Evolutionary conservation across 768 basidiomycete genomes (phyloP).

Genomic region (Lenzites betulinus): DNA sequence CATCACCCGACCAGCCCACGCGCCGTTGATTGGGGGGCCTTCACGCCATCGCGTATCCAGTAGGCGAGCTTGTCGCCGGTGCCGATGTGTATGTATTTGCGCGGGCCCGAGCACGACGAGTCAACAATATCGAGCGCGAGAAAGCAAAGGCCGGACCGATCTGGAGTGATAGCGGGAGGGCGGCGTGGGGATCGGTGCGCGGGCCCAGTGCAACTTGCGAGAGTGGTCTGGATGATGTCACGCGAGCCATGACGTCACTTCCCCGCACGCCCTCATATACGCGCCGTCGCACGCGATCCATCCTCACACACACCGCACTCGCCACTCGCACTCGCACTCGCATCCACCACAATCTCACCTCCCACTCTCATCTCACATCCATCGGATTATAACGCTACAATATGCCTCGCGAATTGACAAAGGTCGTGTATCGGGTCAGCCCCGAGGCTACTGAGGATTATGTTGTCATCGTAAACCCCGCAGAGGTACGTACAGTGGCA

Average conservation of each 20-base stretch:
- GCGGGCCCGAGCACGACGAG: neutral
- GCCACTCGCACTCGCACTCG: conserved; percentile 5
- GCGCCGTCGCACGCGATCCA: neutral
- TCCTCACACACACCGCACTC: neutral
- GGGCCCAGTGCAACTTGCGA: conserved; percentile 2
- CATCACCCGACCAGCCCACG: neutral
- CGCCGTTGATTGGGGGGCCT: conserved; percentile 9
- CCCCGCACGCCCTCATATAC: conserved; percentile 19
- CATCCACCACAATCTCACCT: conserved; percentile 1
- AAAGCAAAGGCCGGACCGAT: neutral
- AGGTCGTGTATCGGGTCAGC: conserved; percentile 82
- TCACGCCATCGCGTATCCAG: neutral
- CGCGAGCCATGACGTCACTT: conserved; percentile 24
- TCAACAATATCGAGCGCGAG: no score
- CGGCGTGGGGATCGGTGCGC: conserved; percentile 10
- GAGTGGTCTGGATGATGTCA: conserved; percentile 25
- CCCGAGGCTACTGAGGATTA: conserved; percentile 72
- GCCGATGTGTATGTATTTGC: neutral
- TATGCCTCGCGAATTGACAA: conserved; percentile 48
- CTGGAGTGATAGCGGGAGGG: conserved; percentile 9
- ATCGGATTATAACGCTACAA: neutral
- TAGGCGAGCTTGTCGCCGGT: neutral
- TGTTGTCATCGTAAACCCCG: conserved; percentile 65
- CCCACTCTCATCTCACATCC: conserved; percentile 4
- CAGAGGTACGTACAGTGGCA: conserved; percentile 49